A percentile compares a stretch with the other conserved stretches of the same genome.
These are phyloP conservation scores for Didymella glomerata DNA, from an alignment of 2,329 filamentous ascomycete genomes.

Conservation along the genomic window DNA sequence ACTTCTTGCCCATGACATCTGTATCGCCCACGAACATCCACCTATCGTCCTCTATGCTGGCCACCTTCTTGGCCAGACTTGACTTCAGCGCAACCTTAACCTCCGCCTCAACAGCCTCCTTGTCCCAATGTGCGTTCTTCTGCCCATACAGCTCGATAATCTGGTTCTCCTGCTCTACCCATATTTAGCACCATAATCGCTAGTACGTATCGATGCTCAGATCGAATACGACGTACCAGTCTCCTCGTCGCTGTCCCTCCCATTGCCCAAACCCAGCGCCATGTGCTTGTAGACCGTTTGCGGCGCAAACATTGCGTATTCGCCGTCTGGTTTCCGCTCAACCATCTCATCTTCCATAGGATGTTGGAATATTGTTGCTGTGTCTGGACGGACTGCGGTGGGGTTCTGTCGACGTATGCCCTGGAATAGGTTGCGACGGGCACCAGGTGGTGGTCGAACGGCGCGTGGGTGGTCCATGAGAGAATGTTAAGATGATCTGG, in stretches of 20 bases:
- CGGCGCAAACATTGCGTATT: slow-evolving; percentile 53
- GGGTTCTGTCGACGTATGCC: slow-evolving; percentile 37
- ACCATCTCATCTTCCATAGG: slow-evolving; percentile 56
- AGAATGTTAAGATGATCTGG: not conserved
- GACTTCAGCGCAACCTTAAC: slow-evolving; percentile 62
- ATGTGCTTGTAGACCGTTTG: slow-evolving; percentile 36
- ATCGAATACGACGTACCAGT: slow-evolving; percentile 28
- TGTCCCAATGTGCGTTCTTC: slow-evolving; percentile 43
- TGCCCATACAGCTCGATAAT: slow-evolving; percentile 46
- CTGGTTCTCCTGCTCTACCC: slow-evolving; percentile 44
- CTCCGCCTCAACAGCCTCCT: slow-evolving; percentile 45
- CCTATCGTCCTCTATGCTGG: slow-evolving; percentile 78
- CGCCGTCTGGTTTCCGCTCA: slow-evolving; percentile 58
- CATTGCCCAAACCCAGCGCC: slow-evolving; percentile 25
- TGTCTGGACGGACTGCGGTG: slow-evolving; percentile 32
- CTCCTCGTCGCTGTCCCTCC: slow-evolving; percentile 43
- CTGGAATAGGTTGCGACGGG: slow-evolving; percentile 45
- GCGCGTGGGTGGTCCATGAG: slow-evolving; percentile 32
- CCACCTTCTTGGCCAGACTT: slow-evolving; percentile 76
- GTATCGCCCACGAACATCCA: slow-evolving; percentile 86
- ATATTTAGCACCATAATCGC: not conserved
- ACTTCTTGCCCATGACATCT: slow-evolving; percentile 24
- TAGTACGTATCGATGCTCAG: not conserved
- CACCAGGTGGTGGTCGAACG: slow-evolving; percentile 35
- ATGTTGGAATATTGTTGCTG: slow-evolving; percentile 31